Evolutionary conservation across 805 yeast species (phyloP).

Genomic region (Hanseniaspora guilliermondii): DNA sequence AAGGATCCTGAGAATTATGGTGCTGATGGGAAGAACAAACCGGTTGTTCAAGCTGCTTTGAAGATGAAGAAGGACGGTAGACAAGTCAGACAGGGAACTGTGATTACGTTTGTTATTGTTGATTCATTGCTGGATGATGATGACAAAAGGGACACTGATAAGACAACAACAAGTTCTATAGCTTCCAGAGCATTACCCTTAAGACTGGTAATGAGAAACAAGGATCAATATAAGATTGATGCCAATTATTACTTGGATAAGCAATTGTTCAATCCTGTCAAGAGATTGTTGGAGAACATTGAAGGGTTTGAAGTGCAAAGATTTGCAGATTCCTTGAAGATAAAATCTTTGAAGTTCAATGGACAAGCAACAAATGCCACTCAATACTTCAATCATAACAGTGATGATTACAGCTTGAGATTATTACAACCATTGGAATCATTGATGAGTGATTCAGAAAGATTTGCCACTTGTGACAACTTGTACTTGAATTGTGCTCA

Average conservation of each 20-base stretch:
- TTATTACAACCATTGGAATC: constrained; percentile 65
- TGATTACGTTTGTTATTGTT: constrained; percentile 74
- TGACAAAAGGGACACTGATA: constrained; percentile 3
- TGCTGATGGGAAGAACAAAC: constrained; percentile 67
- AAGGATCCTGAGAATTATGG: constrained; percentile 72
- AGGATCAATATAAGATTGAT: constrained; percentile 51
- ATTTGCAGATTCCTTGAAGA: constrained; percentile 63
- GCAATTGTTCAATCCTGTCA: constrained; percentile 83
- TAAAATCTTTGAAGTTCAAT: constrained; percentile 54
- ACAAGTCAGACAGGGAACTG: constrained; percentile 76
- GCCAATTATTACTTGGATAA: constrained; percentile 68
- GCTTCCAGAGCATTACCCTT: constrained; percentile 80
- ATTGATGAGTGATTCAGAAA: constrained; percentile 64
- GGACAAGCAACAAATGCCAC: neutral
- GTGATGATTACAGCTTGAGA: constrained; percentile 28
- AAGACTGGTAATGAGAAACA: constrained; percentile 51
- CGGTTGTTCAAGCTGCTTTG: constrained; percentile 85
- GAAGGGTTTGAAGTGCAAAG: constrained; percentile 77
- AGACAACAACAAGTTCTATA: neutral
- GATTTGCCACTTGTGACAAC: constrained; percentile 55
- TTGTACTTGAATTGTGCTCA: constrained; percentile 44
- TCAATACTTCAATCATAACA: neutral
- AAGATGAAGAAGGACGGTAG: constrained; percentile 73
- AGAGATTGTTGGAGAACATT: constrained; percentile 69
- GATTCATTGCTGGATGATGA: constrained; percentile 28